These are phyloP conservation scores for Starmerella apis DNA, from an alignment of 805 yeast genomes.

Conservation along the genomic window DNA sequence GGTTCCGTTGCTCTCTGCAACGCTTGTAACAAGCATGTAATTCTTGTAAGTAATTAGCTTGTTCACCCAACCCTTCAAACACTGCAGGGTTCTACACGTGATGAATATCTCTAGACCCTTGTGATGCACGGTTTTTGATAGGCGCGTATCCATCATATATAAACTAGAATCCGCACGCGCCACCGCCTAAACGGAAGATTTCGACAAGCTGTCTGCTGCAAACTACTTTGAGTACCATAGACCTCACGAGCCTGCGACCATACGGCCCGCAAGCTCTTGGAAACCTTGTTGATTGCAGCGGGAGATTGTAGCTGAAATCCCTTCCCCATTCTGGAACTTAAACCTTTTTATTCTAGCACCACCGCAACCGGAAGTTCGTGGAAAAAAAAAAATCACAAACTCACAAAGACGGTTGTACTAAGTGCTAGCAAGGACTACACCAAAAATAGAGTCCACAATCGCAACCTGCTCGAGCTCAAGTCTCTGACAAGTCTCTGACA, in stretches of 20 bases:
- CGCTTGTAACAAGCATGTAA: too few species aligned
- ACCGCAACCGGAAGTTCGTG: background rate
- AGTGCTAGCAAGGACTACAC: too few species aligned
- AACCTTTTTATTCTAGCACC: background rate
- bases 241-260: too few species aligned
- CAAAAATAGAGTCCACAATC: too few species aligned
- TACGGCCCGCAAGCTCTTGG: background rate
- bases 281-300: background rate
- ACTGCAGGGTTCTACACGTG: background rate
- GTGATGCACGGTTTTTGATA: background rate
- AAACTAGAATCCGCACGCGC: background rate
- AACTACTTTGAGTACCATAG: too few species aligned
- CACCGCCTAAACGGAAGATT: background rate
- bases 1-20: too few species aligned
- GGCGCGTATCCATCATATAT: background rate
- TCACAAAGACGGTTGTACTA: too few species aligned
- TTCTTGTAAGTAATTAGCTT: background rate
- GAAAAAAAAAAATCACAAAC: too few species aligned
- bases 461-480: too few species aligned
- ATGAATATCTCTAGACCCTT: background rate
- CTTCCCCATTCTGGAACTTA: background rate
- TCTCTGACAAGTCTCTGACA: too few species aligned
- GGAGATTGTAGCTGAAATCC: background rate
- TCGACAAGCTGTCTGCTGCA: background rate
- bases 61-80: background rate